Conservation (phyloP, 2,329 filamentous ascomycete species). For the Spiromastix sp. region DNA sequence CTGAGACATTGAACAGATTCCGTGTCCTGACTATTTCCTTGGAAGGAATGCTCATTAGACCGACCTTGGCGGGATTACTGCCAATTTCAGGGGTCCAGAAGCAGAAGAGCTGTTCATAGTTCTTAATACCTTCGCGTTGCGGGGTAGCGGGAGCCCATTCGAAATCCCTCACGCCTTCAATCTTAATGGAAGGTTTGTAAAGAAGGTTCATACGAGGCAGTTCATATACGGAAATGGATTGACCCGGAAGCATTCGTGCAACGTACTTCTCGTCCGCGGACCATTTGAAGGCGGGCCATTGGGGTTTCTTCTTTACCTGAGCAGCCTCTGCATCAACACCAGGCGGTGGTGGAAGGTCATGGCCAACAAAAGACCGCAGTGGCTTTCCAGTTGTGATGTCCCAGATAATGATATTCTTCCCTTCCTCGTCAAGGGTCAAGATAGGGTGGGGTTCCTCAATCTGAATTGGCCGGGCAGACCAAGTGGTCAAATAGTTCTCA, state of each 20-base stretch:
- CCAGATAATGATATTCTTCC: slow-evolving; percentile 99
- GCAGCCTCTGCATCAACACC: slow-evolving; percentile 51
- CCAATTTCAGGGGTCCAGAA: slow-evolving; percentile 99
- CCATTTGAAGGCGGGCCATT: slow-evolving; percentile 99
- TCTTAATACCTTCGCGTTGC: slow-evolving; percentile 74
- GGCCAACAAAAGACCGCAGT: slow-evolving; percentile 83
- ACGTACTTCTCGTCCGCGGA: slow-evolving; percentile 96
- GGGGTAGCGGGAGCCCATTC: slow-evolving; percentile 88
- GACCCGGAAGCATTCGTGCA: slow-evolving; percentile 75
- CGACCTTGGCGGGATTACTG: slow-evolving; percentile 95
- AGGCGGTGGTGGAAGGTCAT: slow-evolving; percentile 59
- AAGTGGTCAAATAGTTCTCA: slow-evolving; percentile 91
- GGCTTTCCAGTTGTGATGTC: slow-evolving; percentile 84
- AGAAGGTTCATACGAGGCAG: slow-evolving; percentile 79
- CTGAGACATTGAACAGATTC: slow-evolving; percentile 95
- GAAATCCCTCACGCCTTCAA: slow-evolving; percentile 94
- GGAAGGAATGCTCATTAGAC: slow-evolving; percentile 87
- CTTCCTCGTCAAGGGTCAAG: slow-evolving; percentile 85
- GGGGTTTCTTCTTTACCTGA: slow-evolving; percentile 90
- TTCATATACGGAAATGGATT: slow-evolving; percentile 87
- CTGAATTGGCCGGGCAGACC: slow-evolving; percentile 88
- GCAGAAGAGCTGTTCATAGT: slow-evolving; percentile 90
- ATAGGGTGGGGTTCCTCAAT: slow-evolving; percentile 80
- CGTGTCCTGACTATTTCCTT: slow-evolving; percentile 90
- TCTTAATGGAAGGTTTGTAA: slow-evolving; percentile 87